Evolutionary conservation across 129 eudicot genomes (phyloP).

Genomic region (Ambrosia trifida): DNA sequence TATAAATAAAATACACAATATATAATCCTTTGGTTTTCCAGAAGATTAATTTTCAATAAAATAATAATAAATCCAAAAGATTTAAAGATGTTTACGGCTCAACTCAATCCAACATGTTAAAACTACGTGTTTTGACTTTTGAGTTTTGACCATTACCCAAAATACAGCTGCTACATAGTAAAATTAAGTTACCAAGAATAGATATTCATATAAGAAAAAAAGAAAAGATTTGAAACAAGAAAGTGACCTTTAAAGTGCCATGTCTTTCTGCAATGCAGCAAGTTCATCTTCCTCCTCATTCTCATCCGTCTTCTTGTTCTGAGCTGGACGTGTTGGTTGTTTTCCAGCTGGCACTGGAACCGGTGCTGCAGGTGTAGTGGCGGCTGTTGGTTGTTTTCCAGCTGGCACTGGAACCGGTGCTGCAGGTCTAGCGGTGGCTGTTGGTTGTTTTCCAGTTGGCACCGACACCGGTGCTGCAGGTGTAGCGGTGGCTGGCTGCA

Average conservation of each 20-base stretch:
- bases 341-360: conserved; percentile 45
- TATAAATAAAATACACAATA: too few species aligned
- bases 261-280: conserved; percentile 59
- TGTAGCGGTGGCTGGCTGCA: conserved; percentile 51
- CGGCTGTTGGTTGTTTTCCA: conserved; percentile 21
- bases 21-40: too few species aligned
- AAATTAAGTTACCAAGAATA: not conserved
- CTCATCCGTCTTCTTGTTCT: conserved; percentile 39
- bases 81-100: not conserved
- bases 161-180: not conserved
- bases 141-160: not conserved
- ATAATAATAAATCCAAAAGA: not conserved
- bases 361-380: conserved; percentile 45
- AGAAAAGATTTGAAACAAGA: not conserved
- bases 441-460: too few species aligned
- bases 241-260: conserved; percentile 49
- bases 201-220: not conserved
- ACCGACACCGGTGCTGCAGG: conserved; percentile 44
- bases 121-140: not conserved
- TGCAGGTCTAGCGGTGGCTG: conserved; percentile 46
- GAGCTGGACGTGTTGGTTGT: conserved; percentile 45
- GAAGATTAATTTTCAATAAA: too few species aligned
- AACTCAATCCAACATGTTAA: not conserved
- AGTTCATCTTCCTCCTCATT: conserved; percentile 62
- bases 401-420: conserved; percentile 41